phyloP scores from a whole-genome alignment of 805 yeast species.

The Starmerella sirachaensis region DNA sequence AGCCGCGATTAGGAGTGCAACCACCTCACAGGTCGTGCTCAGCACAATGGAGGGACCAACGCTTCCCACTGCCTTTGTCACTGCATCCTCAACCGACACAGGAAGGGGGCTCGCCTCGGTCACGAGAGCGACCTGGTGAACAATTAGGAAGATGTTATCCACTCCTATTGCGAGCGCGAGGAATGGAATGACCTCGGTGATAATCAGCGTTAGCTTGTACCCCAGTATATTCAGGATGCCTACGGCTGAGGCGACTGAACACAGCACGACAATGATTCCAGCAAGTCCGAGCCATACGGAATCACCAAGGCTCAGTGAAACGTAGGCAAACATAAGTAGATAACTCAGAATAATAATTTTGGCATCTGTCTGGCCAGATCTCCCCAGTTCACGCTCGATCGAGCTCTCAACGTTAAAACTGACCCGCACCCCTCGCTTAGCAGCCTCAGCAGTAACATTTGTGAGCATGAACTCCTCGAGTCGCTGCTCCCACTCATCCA shows the following conservation, averaged over 20 bases:
- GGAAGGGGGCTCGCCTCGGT: slow-evolving; percentile 35
- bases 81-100: slow-evolving; percentile 43
- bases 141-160: slow-evolving; percentile 78
- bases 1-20: slow-evolving; percentile 68
- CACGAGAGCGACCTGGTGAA: slow-evolving; percentile 59
- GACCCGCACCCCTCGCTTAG: slow-evolving; percentile 42
- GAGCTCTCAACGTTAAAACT: slow-evolving; percentile 77
- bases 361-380: slow-evolving; percentile 68
- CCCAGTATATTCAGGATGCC: slow-evolving; percentile 72
- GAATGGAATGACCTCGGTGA: slow-evolving; percentile 94
- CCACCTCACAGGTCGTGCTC: slow-evolving; percentile 65
- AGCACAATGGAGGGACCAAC: slow-evolving; percentile 81
- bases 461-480: slow-evolving; percentile 44
- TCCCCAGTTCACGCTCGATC: slow-evolving; percentile 69
- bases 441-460: slow-evolving; percentile 36
- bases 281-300: slow-evolving; percentile 66
- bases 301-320: slow-evolving; percentile 70
- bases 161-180: slow-evolving; percentile 90
- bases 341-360: slow-evolving; percentile 63
- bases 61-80: slow-evolving; percentile 52
- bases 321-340: slow-evolving; percentile 75
- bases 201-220: slow-evolving; percentile 74
- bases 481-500: slow-evolving; percentile 55
- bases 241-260: slow-evolving; percentile 72
- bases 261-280: slow-evolving; percentile 71